These are phyloP conservation scores for Suillus paluster DNA, from an alignment of 768 basidiomycete genomes.

Conservation along the genomic window DNA sequence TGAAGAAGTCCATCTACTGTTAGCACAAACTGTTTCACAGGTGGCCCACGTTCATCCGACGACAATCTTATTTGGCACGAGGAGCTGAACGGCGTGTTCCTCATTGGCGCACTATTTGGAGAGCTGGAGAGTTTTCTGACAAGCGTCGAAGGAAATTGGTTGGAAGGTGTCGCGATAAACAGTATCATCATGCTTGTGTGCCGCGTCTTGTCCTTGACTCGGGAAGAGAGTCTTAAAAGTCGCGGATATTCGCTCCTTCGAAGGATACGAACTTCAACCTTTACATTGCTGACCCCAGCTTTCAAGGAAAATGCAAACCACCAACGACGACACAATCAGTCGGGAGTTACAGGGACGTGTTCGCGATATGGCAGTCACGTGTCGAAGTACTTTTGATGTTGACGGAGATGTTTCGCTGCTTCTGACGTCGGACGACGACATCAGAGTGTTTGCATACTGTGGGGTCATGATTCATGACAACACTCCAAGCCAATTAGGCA, in stretches of 20 bases:
- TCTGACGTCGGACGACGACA: conserved; percentile 25
- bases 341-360: conserved; percentile 27
- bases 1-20: conserved; percentile 44
- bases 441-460: conserved; percentile 28
- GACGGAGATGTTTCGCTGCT: conserved; percentile 16
- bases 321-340: conserved; percentile 12
- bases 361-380: conserved; percentile 43
- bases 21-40: conserved; percentile 51
- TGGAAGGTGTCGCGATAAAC: conserved; percentile 34
- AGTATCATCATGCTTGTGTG: conserved; percentile 39
- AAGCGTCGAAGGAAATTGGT: conserved; percentile 47
- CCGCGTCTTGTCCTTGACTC: conserved; percentile 42
- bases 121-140: conserved; percentile 41
- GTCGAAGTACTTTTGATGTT: conserved; percentile 39
- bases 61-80: conserved; percentile 44
- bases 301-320: conserved; percentile 20
- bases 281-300: conserved; percentile 44
- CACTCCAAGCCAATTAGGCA: conserved; percentile 16
- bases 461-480: conserved; percentile 32
- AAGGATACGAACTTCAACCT: conserved; percentile 32
- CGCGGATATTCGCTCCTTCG: conserved; percentile 33
- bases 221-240: conserved; percentile 15
- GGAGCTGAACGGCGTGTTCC: conserved; percentile 40
- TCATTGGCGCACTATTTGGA: conserved; percentile 39
- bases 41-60: conserved; percentile 33